Evolutionary conservation across 1,139 yeast genomes (phyloP).

Genomic region (Blastobotrys serpentis): DNA sequence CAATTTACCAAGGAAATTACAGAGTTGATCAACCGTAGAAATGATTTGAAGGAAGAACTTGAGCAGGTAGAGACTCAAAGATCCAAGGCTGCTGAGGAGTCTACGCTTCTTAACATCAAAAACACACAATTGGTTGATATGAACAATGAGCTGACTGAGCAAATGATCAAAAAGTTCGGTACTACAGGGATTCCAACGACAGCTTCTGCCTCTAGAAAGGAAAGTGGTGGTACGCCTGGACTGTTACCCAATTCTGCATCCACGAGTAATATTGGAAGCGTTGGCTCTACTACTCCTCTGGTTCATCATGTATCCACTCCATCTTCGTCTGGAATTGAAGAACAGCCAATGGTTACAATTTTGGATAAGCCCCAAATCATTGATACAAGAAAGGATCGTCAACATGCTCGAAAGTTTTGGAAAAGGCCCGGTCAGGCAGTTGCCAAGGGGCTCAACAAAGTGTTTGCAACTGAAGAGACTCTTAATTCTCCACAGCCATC

Average conservation of each 20-base stretch:
- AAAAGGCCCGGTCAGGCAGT: conserved; percentile 40
- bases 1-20: conserved; percentile 37
- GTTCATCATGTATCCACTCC: conserved; percentile 10
- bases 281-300: conserved; percentile 4
- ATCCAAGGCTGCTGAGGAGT: conserved; percentile 37
- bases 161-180: conserved; percentile 39
- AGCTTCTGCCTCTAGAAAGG: not conserved
- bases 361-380: conserved; percentile 30
- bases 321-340: conserved; percentile 25
- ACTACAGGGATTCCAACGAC: not conserved
- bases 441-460: conserved; percentile 41
- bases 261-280: not conserved
- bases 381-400: conserved; percentile 28
- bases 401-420: conserved; percentile 37
- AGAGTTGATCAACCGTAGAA: conserved; percentile 34
- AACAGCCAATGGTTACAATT: conserved; percentile 35
- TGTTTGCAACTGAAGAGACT: conserved; percentile 35
- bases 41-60: conserved; percentile 36
- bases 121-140: conserved; percentile 41
- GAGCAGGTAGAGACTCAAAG: conserved; percentile 30
- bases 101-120: conserved; percentile 35
- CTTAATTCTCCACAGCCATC: conserved; percentile 4
- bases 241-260: not conserved
- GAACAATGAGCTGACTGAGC: conserved; percentile 40
- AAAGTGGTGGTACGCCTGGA: not conserved